Conservation (phyloP, 192 early-diverging fungal genomes). For the Backusella macrospora region DNA sequence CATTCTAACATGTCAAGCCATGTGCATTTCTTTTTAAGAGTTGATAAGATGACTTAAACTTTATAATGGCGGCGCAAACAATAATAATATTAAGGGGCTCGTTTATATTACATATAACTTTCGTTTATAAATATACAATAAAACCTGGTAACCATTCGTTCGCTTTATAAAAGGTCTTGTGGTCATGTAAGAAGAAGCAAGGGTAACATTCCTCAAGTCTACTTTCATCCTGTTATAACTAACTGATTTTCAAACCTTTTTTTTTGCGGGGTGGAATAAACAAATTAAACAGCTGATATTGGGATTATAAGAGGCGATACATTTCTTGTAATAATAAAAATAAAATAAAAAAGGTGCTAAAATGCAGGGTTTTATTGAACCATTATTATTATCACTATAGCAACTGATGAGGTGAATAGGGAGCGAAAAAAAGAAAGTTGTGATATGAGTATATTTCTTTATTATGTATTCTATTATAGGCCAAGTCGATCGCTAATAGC, state of each 20-base stretch:
- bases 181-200: background rate
- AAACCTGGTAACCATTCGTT: background rate
- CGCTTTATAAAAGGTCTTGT: conserved; percentile 6
- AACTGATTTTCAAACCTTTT: background rate
- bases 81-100: background rate
- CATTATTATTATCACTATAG: background rate
- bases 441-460: background rate
- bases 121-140: too few relatives aligned
- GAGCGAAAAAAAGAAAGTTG: background rate
- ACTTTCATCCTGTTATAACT: background rate
- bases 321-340: background rate
- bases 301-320: conserved; percentile 1
- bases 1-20: too few relatives aligned
- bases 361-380: conserved; percentile 2
- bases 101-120: too few relatives aligned
- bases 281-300: conserved; percentile 4
- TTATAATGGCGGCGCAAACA: too few relatives aligned
- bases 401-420: background rate
- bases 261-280: conserved; percentile 4
- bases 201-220: background rate
- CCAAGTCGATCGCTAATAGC: too few relatives aligned
- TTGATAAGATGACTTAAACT: too few relatives aligned
- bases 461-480: background rate
- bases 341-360: background rate
- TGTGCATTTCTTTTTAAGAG: background rate